Conservation (phyloP, 148 eudicot species). For the Selenicereus undatus region DNA sequence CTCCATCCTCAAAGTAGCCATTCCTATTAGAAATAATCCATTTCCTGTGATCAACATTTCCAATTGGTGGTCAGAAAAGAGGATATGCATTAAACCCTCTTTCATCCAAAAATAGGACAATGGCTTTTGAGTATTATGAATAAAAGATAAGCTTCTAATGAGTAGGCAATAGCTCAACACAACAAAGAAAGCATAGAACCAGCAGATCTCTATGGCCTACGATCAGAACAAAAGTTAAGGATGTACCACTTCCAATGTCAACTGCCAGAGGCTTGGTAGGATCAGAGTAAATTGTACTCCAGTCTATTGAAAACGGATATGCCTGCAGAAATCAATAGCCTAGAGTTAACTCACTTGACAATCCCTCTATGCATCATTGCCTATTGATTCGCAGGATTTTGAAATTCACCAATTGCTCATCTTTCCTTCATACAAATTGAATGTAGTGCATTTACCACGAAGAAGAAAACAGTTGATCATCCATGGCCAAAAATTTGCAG, state of each 20-base stretch:
- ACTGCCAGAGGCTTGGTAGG: constrained; percentile 24
- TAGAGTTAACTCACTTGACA: neutral
- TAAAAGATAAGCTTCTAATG: neutral
- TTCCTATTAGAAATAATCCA: constrained; percentile 68
- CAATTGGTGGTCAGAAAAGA: constrained; percentile 8
- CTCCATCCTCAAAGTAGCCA: constrained; percentile 57
- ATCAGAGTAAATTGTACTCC: constrained; percentile 25
- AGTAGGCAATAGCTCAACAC: neutral
- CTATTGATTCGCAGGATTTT: neutral
- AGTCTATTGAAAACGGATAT: constrained; percentile 28
- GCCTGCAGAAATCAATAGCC: constrained; percentile 23
- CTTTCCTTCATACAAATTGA: neutral
- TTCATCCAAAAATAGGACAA: neutral
- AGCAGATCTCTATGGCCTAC: neutral
- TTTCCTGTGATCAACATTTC: constrained; percentile 49
- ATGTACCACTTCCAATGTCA: constrained; percentile 34
- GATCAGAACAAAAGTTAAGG: neutral
- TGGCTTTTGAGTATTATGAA: neutral
- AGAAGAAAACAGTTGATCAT: too few species aligned
- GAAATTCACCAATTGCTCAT: neutral
- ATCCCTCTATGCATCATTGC: neutral
- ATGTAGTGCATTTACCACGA: too few species aligned
- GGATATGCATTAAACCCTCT: neutral
- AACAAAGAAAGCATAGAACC: neutral
- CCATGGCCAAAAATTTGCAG: too few species aligned